Conservation (phyloP, 192 early-diverging fungal genomes). For the Coemansia aciculifera region DNA sequence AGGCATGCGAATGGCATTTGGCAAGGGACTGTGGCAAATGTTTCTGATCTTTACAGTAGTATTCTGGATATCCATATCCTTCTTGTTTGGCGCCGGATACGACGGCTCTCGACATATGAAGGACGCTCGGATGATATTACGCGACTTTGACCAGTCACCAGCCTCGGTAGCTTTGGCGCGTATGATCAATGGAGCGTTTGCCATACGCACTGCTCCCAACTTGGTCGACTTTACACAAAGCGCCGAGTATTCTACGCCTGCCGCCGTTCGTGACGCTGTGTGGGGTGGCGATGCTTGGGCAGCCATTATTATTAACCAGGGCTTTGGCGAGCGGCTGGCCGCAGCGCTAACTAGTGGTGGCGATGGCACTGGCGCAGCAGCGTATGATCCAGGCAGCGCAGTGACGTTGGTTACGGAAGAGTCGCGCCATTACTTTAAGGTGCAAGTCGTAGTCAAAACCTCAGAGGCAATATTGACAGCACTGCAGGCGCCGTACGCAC, state of each 20-base stretch:
- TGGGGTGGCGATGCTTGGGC: conserved; percentile 47
- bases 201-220: conserved; percentile 9
- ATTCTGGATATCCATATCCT: conserved; percentile 50
- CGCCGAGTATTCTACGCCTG: conserved; percentile 6
- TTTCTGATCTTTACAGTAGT: conserved; percentile 42
- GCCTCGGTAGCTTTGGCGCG: conserved; percentile 12
- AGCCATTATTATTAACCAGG: conserved; percentile 38
- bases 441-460: conserved; percentile 12
- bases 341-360: conserved; percentile 23
- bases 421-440: conserved; percentile 51
- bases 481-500: conserved; percentile 29
- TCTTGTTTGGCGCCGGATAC: conserved; percentile 50
- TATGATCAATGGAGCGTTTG: conserved; percentile 29
- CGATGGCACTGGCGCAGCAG: not conserved
- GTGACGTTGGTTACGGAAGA: conserved; percentile 41
- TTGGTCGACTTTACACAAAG: conserved; percentile 20
- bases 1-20: conserved; percentile 46
- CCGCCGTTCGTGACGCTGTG: conserved; percentile 28
- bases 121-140: conserved; percentile 26
- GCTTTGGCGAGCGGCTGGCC: conserved; percentile 39
- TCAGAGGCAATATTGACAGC: conserved; percentile 18
- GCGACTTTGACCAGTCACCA: conserved; percentile 39
- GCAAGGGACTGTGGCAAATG: conserved; percentile 41
- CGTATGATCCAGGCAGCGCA: conserved; percentile 27
- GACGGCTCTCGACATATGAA: conserved; percentile 50